A percentile compares a stretch with the other conserved stretches of the same genome.
These are phyloP conservation scores for Aspergillus caelatus DNA, from an alignment of 2,329 filamentous ascomycete genomes.

Conservation along the genomic window DNA sequence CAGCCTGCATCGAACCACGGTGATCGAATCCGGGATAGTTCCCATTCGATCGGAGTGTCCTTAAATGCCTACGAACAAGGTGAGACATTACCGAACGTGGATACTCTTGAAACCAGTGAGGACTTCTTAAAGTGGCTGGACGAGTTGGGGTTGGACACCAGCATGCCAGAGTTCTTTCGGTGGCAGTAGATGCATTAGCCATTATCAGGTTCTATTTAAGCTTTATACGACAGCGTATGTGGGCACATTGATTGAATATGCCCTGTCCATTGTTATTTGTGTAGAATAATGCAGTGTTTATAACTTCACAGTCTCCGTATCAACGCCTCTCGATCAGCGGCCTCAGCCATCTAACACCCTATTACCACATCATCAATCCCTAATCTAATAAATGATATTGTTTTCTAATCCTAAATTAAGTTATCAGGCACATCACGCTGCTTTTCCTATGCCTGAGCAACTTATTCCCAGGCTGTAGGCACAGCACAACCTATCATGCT, in stretches of 20 bases:
- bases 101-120: constrained; percentile 3
- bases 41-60: not conserved
- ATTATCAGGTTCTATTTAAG: not conserved
- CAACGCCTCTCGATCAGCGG: not conserved
- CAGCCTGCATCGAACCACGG: not conserved
- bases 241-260: not conserved
- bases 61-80: not conserved
- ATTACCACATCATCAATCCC: too few relatives aligned
- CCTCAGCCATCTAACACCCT: too few relatives aligned
- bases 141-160: constrained; percentile 5
- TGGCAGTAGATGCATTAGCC: not conserved
- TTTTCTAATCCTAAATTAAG: too few relatives aligned
- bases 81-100: not conserved
- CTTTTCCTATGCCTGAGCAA: too few relatives aligned
- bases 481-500: too few relatives aligned
- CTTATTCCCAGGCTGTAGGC: too few relatives aligned
- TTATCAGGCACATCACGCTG: too few relatives aligned
- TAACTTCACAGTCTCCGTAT: too few relatives aligned
- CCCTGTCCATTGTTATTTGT: too few relatives aligned
- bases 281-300: too few relatives aligned
- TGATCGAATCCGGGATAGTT: not conserved
- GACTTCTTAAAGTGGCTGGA: constrained; percentile 12
- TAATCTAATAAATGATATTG: too few relatives aligned
- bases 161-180: not conserved
- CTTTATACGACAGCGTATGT: not conserved